Conservation (phyloP, 1,139 yeast species). For the Diutina catenulata region DNA sequence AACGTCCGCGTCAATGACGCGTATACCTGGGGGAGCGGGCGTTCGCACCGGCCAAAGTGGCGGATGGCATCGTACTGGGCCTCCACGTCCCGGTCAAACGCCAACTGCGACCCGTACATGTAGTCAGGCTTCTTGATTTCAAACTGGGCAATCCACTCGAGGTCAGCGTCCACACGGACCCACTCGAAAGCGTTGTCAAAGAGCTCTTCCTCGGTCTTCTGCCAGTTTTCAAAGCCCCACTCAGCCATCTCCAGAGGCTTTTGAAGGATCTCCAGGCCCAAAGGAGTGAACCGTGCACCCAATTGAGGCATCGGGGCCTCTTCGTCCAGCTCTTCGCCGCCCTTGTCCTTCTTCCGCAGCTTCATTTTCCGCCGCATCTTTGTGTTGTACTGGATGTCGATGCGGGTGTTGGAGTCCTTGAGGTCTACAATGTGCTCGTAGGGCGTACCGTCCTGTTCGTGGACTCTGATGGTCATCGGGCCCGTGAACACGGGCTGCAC, state of each 20-base stretch:
- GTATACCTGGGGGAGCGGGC: slow-evolving; percentile 56
- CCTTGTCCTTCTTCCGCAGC: slow-evolving; percentile 37
- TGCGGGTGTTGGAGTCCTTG: slow-evolving; percentile 71
- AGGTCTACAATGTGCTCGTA: slow-evolving; percentile 94
- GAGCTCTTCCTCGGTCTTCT: slow-evolving; percentile 58
- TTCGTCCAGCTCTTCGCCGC: slow-evolving; percentile 25
- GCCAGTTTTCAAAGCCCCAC: slow-evolving; percentile 74
- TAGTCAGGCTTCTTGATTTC: slow-evolving; percentile 85
- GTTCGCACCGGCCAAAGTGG: slow-evolving; percentile 51
- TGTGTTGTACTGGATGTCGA: slow-evolving; percentile 91
- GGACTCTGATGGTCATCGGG: slow-evolving; percentile 93
- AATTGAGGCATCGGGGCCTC: slow-evolving; percentile 5
- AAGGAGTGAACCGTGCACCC: background rate
- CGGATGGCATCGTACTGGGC: slow-evolving; percentile 83
- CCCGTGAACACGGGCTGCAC: slow-evolving; percentile 60
- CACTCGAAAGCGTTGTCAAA: slow-evolving; percentile 87
- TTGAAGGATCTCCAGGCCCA: background rate
- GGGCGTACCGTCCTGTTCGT: slow-evolving; percentile 99
- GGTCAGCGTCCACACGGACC: slow-evolving; percentile 94
- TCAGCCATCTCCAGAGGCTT: slow-evolving; percentile 37
- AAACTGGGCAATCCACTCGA: slow-evolving; percentile 87
- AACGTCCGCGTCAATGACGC: slow-evolving; percentile 70
- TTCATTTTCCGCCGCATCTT: slow-evolving; percentile 49
- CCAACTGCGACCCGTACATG: slow-evolving; percentile 89
- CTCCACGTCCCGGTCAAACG: slow-evolving; percentile 91